A percentile compares a stretch with the other conserved stretches of the same genome.
Evolutionary conservation across 768 basidiomycete genomes (phyloP).

Genomic region (Russula olivacea): DNA sequence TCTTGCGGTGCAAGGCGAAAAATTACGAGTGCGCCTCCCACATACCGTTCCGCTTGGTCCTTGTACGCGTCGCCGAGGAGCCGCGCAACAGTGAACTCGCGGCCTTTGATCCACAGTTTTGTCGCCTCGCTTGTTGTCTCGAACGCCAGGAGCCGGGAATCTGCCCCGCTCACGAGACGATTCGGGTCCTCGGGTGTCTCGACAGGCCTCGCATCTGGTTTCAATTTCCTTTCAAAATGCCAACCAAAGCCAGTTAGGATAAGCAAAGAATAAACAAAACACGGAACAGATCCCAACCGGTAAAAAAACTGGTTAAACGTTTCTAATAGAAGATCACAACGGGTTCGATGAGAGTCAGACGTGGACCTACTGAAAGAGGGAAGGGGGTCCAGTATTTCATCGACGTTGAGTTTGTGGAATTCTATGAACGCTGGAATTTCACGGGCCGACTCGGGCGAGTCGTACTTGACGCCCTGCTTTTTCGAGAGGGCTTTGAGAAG

Average conservation of each 20-base stretch:
- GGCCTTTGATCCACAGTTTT: slow-evolving; percentile 92
- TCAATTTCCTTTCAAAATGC: slow-evolving; percentile 64
- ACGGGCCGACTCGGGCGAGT: slow-evolving; percentile 72
- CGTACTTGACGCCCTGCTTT: slow-evolving; percentile 93
- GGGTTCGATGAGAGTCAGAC: background rate
- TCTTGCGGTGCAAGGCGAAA: slow-evolving; percentile 93
- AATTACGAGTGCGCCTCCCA: slow-evolving; percentile 79
- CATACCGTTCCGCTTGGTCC: slow-evolving; percentile 60
- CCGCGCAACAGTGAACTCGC: slow-evolving; percentile 78
- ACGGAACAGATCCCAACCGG: slow-evolving; percentile 36
- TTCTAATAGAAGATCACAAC: slow-evolving; percentile 40
- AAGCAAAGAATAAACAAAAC: background rate
- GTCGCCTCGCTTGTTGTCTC: slow-evolving; percentile 83
- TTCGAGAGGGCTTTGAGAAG: slow-evolving; percentile 84
- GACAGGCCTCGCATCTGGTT: slow-evolving; percentile 70
- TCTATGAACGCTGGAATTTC: slow-evolving; percentile 87
- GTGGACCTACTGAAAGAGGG: slow-evolving; percentile 65
- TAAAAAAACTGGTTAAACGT: slow-evolving; percentile 95
- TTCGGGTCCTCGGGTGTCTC: slow-evolving; percentile 67
- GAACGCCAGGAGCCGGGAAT: slow-evolving; percentile 95
- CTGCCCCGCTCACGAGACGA: slow-evolving; percentile 82
- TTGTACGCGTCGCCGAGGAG: slow-evolving; percentile 78
- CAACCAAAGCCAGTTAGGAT: background rate
- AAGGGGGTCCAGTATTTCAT: slow-evolving; percentile 80
- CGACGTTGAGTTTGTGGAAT: slow-evolving; percentile 78